These are phyloP conservation scores for Exsudoporus floridanus DNA, from an alignment of 1,284 basidiomycete species.

Conservation along the genomic window DNA sequence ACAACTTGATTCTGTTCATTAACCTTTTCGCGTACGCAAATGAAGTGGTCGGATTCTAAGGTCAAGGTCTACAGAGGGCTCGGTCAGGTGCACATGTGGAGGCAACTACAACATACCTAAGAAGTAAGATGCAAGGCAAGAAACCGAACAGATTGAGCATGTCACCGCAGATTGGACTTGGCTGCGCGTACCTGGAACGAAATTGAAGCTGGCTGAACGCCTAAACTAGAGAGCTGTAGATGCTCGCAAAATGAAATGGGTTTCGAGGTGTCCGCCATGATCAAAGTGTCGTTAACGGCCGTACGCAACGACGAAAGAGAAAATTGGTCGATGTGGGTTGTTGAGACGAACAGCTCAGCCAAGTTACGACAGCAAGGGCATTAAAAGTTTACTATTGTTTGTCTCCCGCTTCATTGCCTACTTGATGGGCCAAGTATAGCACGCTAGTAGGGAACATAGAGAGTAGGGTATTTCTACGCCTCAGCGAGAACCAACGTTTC, in stretches of 20 bases:
- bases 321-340: conserved; percentile 25
- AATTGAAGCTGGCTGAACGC: conserved; percentile 94
- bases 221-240: conserved; percentile 92
- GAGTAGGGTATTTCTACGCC: conserved; percentile 39
- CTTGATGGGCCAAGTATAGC: background rate
- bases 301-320: conserved; percentile 15
- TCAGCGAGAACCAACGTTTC: conserved; percentile 64
- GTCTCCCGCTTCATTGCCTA: conserved; percentile 20
- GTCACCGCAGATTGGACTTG: conserved; percentile 35
- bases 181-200: conserved; percentile 82
- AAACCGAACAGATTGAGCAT: conserved; percentile 28
- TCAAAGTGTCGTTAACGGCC: conserved; percentile 20
- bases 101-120: conserved; percentile 18
- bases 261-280: conserved; percentile 55
- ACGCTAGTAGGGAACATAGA: background rate
- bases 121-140: conserved; percentile 1
- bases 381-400: conserved; percentile 34
- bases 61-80: conserved; percentile 67
- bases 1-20: conserved; percentile 95
- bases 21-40: conserved; percentile 88
- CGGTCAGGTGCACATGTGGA: conserved; percentile 10
- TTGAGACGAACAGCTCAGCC: conserved; percentile 14
- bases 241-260: conserved; percentile 84
- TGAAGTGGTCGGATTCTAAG: conserved; percentile 96
- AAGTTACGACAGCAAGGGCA: conserved; percentile 18